These are phyloP conservation scores for Coemansia sp. DNA, from an alignment of 192 early-diverging fungal genomes.

Conservation along the genomic window DNA sequence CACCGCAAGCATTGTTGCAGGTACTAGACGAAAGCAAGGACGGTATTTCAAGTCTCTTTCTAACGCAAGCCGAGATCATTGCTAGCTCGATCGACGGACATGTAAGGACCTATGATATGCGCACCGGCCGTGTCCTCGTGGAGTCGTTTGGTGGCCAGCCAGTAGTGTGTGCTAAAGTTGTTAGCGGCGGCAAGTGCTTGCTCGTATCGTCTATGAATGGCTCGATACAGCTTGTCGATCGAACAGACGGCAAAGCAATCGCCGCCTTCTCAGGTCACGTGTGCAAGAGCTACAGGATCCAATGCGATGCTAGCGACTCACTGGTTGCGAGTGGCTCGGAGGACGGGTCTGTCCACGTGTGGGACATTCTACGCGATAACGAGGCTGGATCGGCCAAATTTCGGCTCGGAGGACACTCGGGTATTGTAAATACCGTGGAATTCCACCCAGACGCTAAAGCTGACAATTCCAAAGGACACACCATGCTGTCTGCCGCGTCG, in stretches of 20 bases:
- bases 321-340: constrained; percentile 86
- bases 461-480: constrained; percentile 4
- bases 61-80: constrained; percentile 74
- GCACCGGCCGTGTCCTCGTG: constrained; percentile 65
- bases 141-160: constrained; percentile 80
- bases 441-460: constrained; percentile 26
- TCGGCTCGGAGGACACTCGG: constrained; percentile 31
- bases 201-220: constrained; percentile 74
- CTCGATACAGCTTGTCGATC: constrained; percentile 85
- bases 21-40: constrained; percentile 83
- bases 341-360: constrained; percentile 82
- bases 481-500: constrained; percentile 39
- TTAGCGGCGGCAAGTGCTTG: constrained; percentile 71
- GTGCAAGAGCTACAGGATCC: constrained; percentile 75
- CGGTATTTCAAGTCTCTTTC: constrained; percentile 73
- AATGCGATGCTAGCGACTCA: constrained; percentile 69
- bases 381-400: neutral
- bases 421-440: constrained; percentile 40
- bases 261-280: constrained; percentile 80
- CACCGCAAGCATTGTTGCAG: constrained; percentile 68
- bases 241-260: constrained; percentile 65
- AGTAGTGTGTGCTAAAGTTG: constrained; percentile 70
- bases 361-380: constrained; percentile 75
- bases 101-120: constrained; percentile 83
- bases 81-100: constrained; percentile 82